Evolutionary conservation across 805 yeast genomes (phyloP).

Genomic region (Cyberlindnera petersonii): DNA sequence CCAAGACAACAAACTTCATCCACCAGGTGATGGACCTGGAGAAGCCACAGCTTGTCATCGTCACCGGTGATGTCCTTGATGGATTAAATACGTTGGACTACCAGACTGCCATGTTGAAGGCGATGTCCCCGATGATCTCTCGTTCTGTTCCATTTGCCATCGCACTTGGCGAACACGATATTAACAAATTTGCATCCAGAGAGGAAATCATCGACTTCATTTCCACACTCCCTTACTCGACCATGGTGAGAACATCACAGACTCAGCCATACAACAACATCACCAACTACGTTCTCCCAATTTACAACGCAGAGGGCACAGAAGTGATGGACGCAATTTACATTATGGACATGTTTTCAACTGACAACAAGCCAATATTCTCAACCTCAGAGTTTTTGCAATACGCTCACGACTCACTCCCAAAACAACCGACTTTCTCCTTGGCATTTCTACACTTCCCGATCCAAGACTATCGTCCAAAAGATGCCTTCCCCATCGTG

Average conservation of each 20-base stretch:
- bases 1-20: constrained; percentile 47
- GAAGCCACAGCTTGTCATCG: constrained; percentile 56
- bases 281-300: constrained; percentile 41
- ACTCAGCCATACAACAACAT: constrained; percentile 39
- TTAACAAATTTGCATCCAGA: constrained; percentile 44
- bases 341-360: constrained; percentile 54
- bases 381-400: constrained; percentile 30
- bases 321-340: constrained; percentile 38
- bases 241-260: constrained; percentile 18
- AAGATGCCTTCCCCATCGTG: constrained; percentile 33
- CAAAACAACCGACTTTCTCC: constrained; percentile 32
- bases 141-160: constrained; percentile 57
- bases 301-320: constrained; percentile 30
- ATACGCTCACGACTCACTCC: constrained; percentile 23
- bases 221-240: constrained; percentile 47
- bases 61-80: constrained; percentile 64
- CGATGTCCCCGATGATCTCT: constrained; percentile 49
- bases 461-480: constrained; percentile 51
- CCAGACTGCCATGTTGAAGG: constrained; percentile 57
- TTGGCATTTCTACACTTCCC: constrained; percentile 71
- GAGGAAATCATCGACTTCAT: constrained; percentile 42
- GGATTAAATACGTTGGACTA: constrained; percentile 56
- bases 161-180: constrained; percentile 59
- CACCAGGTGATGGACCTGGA: constrained; percentile 50
- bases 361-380: constrained; percentile 24